Evolutionary conservation across 2,329 filamentous ascomycete species (phyloP).

Genomic region (Clonostachys chloroleuca): DNA sequence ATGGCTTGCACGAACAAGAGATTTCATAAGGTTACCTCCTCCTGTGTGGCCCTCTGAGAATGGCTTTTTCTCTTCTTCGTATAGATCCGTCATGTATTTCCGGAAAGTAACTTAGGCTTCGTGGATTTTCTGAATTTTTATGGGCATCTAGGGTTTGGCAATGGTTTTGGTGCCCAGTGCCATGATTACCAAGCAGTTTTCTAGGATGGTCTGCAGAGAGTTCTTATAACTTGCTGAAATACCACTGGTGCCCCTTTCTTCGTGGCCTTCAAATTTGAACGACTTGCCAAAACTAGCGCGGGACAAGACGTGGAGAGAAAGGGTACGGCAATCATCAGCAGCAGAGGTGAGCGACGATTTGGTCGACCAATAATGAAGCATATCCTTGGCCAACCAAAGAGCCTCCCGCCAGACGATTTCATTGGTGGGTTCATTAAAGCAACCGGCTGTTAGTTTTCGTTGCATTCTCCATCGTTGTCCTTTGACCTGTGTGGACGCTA

Average conservation of each 20-base stretch:
- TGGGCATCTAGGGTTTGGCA: background rate
- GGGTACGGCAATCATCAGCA: conserved; percentile 16
- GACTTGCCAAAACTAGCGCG: conserved; percentile 3
- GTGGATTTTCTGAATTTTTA: conserved; percentile 10
- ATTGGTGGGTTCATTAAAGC: conserved; percentile 6
- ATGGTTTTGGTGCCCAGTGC: background rate
- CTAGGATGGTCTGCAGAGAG: conserved; percentile 9
- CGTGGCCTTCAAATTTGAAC: conserved; percentile 12
- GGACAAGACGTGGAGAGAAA: conserved; percentile 2
- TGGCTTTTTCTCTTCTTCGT: conserved; percentile 14
- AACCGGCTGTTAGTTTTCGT: conserved; percentile 2
- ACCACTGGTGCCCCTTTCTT: conserved; percentile 7
- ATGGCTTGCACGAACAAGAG: background rate
- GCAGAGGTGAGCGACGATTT: background rate
- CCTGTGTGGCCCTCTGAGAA: background rate
- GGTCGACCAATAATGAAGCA: background rate
- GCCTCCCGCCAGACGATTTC: conserved; percentile 5
- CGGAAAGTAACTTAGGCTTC: conserved; percentile 16
- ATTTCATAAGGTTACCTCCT: conserved; percentile 2
- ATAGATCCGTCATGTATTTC: conserved; percentile 17
- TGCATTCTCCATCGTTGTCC: conserved; percentile 4
- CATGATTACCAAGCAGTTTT: conserved; percentile 17
- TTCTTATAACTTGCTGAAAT: background rate
- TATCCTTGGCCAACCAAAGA: background rate
- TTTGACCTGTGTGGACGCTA: background rate